Evolutionary conservation across 768 basidiomycete genomes (phyloP).

Genomic region (Kockovaella imperatae): DNA sequence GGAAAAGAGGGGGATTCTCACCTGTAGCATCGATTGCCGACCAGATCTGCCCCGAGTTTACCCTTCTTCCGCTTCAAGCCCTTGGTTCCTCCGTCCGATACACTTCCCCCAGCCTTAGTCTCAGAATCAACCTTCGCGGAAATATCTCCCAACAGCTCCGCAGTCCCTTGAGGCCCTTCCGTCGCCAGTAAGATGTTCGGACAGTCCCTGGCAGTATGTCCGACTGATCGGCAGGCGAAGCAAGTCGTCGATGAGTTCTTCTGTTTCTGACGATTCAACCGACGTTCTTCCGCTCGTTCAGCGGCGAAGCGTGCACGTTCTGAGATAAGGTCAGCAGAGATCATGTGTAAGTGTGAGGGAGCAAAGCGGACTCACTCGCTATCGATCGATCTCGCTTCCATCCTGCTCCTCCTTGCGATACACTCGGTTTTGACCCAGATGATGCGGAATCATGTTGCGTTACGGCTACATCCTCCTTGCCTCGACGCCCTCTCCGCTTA

Average conservation of each 20-base stretch:
- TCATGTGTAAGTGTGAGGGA: slow-evolving; percentile 5
- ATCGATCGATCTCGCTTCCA: slow-evolving; percentile 33
- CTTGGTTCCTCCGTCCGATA: slow-evolving; percentile 7
- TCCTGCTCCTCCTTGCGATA: slow-evolving; percentile 20
- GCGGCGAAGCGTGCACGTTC: slow-evolving; percentile 21
- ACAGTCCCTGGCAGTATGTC: slow-evolving; percentile 77
- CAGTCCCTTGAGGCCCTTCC: slow-evolving; percentile 9
- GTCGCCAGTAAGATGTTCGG: slow-evolving; percentile 49
- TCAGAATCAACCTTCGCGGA: slow-evolving; percentile 14
- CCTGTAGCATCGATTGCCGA: slow-evolving; percentile 64
- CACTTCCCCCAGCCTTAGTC: slow-evolving; percentile 21
- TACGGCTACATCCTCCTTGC: slow-evolving; percentile 45
- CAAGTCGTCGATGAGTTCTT: slow-evolving; percentile 60
- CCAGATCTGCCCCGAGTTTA: slow-evolving; percentile 32
- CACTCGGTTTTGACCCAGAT: slow-evolving; percentile 6
- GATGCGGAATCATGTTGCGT: slow-evolving; percentile 3
- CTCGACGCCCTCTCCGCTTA: slow-evolving; percentile 41
- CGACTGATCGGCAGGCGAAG: slow-evolving; percentile 75
- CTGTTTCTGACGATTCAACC: slow-evolving; percentile 58
- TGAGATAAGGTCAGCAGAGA: background rate
- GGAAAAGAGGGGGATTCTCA: slow-evolving; percentile 35
- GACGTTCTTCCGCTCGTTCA: slow-evolving; percentile 53
- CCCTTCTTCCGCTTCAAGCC: slow-evolving; percentile 34
- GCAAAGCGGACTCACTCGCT: slow-evolving; percentile 19
- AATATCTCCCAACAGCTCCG: slow-evolving; percentile 4